Evolutionary conservation across 2,329 filamentous ascomycete species (phyloP), one percentile per base, ranked within the genome.

Genomic region (Exophiala sp.): DNA sequence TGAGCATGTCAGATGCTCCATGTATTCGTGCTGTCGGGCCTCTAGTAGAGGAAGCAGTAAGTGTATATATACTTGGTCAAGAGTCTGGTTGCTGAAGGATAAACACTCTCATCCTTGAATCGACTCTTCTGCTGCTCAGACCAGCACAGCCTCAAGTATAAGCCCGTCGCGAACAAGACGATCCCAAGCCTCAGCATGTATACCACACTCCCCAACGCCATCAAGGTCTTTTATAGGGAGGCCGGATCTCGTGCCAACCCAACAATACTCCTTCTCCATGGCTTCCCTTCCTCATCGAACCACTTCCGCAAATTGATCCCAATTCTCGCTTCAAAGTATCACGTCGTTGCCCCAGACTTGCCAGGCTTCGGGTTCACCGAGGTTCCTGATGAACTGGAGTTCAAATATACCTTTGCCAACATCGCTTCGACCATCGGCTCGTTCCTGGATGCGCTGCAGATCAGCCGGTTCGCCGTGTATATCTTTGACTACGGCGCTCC

Each of bases 401-500:
- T 76, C 67, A 60, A 60, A 6, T 78, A 80, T 67, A 78, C 71
- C 11, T 82, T 83, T 56, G 73, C 69, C 40, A 73, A 68, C 60
- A 62, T 82, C 4, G 65, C 77, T 27, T 61, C 48, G 4, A 76
- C 73, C 1, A 66, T 78, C 29, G 66, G 65, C 8, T 68, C 68
- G 5, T 80, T 81, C 58, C 62, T 80, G 10, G 67, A 73, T 29
- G 66, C 68, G 1, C 64, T 82, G 7, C 52, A 65, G 2, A 66
- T 81, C 29, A 30, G 48, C 14, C 70, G 69, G 24, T 81, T 75
- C 64, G 71, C 74, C 11, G 63, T 80, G 22, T 83, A 81, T 63
- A 72, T 82, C 54, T 82, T 83, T 61, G 79, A 83, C 67, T 82
- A 82, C 61, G 80, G 80, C 43, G 77, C 78, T 0, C 79, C 80